phyloP scores from a whole-genome alignment of 768 basidiomycete genomes.

The Lyophyllum semitale region DNA sequence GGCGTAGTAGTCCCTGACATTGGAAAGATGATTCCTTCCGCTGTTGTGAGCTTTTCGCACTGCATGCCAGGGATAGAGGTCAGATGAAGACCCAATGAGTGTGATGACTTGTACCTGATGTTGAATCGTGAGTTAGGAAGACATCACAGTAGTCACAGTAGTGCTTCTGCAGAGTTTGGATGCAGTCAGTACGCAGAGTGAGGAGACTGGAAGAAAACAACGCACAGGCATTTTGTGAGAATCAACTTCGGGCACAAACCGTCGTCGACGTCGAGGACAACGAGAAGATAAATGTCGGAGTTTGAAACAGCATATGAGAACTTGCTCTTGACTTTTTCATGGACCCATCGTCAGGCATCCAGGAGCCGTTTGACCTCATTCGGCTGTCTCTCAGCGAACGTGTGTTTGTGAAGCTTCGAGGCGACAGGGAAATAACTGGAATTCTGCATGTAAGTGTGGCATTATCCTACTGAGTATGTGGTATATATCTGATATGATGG shows the following conservation, averaged over 20 bases:
- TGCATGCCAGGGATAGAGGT: slow-evolving; percentile 34
- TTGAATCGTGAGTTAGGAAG: slow-evolving; percentile 91
- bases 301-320: slow-evolving; percentile 29
- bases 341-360: slow-evolving; percentile 78
- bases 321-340: slow-evolving; percentile 38
- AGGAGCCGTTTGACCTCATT: slow-evolving; percentile 97
- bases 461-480: slow-evolving; percentile 7
- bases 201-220: slow-evolving; percentile 7
- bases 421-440: slow-evolving; percentile 89
- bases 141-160: slow-evolving; percentile 96
- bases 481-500: slow-evolving; percentile 14
- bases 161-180: slow-evolving; percentile 64
- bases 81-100: not conserved
- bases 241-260: not conserved
- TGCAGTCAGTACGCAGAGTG: not conserved
- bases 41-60: slow-evolving; percentile 98
- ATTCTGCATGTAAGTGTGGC: slow-evolving; percentile 78
- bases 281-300: slow-evolving; percentile 23
- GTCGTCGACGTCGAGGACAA: slow-evolving; percentile 19
- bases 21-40: slow-evolving; percentile 94
- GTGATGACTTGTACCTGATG: slow-evolving; percentile 63
- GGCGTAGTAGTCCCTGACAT: slow-evolving; percentile 97
- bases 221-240: slow-evolving; percentile 70
- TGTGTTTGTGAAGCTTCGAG: slow-evolving; percentile 95
- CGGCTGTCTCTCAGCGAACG: slow-evolving; percentile 95